These are phyloP conservation scores for Termitomyces titanicus DNA, from an alignment of 768 basidiomycete species.

Conservation along the genomic window DNA sequence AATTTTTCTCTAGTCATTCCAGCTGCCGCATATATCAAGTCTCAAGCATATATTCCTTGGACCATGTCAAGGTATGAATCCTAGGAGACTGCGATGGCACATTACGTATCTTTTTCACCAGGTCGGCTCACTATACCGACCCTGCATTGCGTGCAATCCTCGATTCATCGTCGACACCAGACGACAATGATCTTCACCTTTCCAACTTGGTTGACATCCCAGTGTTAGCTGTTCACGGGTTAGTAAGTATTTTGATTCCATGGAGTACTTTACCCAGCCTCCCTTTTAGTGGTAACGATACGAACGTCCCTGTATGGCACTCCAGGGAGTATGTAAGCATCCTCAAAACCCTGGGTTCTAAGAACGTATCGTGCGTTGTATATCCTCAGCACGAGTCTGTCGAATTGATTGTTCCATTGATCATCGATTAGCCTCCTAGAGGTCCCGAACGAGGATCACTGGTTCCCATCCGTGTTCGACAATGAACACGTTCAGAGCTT, in stretches of 20 bases:
- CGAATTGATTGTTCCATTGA: neutral
- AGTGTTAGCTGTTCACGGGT: slow-evolving; percentile 80
- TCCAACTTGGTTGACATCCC: slow-evolving; percentile 72
- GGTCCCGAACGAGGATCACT: slow-evolving; percentile 61
- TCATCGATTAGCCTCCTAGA: slow-evolving; percentile 53
- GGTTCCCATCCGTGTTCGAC: slow-evolving; percentile 60
- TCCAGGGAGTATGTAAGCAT: slow-evolving; percentile 61
- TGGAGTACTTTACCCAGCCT: neutral
- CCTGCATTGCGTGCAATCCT: slow-evolving; percentile 70
- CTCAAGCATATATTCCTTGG: slow-evolving; percentile 80
- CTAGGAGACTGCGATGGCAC: neutral
- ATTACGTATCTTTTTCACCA: slow-evolving; percentile 17
- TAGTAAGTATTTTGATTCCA: slow-evolving; percentile 14
- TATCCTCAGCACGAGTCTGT: neutral
- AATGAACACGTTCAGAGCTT: slow-evolving; percentile 56
- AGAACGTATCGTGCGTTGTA: slow-evolving; percentile 45
- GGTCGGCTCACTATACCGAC: slow-evolving; percentile 76
- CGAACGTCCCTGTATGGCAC: slow-evolving; percentile 89
- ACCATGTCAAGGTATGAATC: slow-evolving; percentile 50
- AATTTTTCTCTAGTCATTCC: slow-evolving; percentile 51
- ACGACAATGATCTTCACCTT: slow-evolving; percentile 85
- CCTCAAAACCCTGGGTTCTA: slow-evolving; percentile 51
- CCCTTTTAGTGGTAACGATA: slow-evolving; percentile 61
- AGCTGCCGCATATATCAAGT: slow-evolving; percentile 82
- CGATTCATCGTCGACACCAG: slow-evolving; percentile 69